Evolutionary conservation across 495 filamentous ascomycete genomes (phyloP).

Genomic region (Lasiosphaeria hispida): DNA sequence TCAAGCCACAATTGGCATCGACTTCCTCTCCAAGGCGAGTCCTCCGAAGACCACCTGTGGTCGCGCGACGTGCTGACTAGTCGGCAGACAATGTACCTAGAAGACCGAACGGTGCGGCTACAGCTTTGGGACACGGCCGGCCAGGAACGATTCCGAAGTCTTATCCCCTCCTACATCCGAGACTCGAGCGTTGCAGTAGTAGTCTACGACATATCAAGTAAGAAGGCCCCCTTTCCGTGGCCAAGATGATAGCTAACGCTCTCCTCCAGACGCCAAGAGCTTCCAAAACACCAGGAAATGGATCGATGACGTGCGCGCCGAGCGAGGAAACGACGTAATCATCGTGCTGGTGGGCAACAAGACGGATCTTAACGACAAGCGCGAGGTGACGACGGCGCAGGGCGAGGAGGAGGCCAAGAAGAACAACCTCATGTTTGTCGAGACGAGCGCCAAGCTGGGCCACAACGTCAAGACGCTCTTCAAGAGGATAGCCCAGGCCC

Average conservation of each 20-base stretch:
- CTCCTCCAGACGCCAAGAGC: slow-evolving; percentile 69
- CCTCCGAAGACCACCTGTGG: neutral
- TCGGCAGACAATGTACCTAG: slow-evolving; percentile 93
- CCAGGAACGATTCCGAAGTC: slow-evolving; percentile 91
- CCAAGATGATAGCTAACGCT: too few species aligned
- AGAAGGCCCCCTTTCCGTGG: slow-evolving; percentile 16
- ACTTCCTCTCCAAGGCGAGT: slow-evolving; percentile 91
- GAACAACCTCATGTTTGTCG: slow-evolving; percentile 95
- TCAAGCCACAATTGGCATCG: slow-evolving; percentile 98
- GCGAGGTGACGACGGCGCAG: slow-evolving; percentile 89
- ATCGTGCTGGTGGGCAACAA: slow-evolving; percentile 99
- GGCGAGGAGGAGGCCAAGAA: slow-evolving; percentile 99
- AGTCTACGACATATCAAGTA: slow-evolving; percentile 96
- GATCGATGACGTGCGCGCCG: slow-evolving; percentile 96
- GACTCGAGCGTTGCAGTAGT: slow-evolving; percentile 96
- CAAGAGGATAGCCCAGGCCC: slow-evolving; percentile 92
- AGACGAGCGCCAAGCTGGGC: slow-evolving; percentile 96
- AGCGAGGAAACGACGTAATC: slow-evolving; percentile 96
- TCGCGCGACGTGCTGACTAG: slow-evolving; percentile 23
- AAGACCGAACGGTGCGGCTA: slow-evolving; percentile 94
- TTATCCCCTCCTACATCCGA: slow-evolving; percentile 97
- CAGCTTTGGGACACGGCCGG: slow-evolving; percentile 99
- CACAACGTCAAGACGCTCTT: slow-evolving; percentile 98
- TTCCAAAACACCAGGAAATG: slow-evolving; percentile 99
- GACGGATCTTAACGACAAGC: slow-evolving; percentile 96